Conservation (phyloP, 2,329 filamentous ascomycete species). For the Aspergillus costaricaensis region DNA sequence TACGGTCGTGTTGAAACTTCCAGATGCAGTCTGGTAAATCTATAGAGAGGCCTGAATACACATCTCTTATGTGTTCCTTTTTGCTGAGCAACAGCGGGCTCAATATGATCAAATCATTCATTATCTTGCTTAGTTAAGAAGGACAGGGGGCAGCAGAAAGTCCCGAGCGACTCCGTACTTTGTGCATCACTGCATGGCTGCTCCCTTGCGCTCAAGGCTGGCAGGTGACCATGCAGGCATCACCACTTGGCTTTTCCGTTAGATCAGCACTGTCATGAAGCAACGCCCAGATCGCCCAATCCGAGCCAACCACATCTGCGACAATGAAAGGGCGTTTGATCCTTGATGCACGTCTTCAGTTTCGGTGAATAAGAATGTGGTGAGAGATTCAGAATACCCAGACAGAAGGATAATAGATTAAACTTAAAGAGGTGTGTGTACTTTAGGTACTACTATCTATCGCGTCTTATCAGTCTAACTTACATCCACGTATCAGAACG, state of each 20-base stretch:
- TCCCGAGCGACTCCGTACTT: not conserved
- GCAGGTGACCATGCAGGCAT: constrained; percentile 7
- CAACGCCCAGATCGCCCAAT: not conserved
- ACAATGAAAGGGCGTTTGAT: not conserved
- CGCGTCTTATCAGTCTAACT: not conserved
- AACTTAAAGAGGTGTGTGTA: not conserved
- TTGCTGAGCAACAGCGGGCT: too few species aligned
- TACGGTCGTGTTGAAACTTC: too few species aligned
- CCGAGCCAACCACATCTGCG: not conserved
- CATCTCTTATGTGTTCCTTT: too few species aligned
- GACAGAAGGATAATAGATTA: not conserved
- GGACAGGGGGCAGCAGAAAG: not conserved
- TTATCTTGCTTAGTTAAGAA: not conserved
- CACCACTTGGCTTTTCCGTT: not conserved
- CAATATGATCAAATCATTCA: not conserved
- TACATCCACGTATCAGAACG: not conserved
- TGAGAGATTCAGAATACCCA: too few species aligned
- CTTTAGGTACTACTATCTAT: too few species aligned
- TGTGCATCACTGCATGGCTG: not conserved
- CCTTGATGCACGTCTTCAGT: not conserved
- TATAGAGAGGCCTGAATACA: too few species aligned
- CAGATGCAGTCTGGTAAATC: not conserved
- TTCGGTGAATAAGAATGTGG: not conserved
- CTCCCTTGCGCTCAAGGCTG: constrained; percentile 1
- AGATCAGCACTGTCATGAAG: constrained; percentile 8